A percentile compares a stretch with the other conserved stretches of the same genome.
These are phyloP conservation scores for Vigna reflexopilosa DNA, from an alignment of 306 rosid genomes.

Conservation along the genomic window DNA sequence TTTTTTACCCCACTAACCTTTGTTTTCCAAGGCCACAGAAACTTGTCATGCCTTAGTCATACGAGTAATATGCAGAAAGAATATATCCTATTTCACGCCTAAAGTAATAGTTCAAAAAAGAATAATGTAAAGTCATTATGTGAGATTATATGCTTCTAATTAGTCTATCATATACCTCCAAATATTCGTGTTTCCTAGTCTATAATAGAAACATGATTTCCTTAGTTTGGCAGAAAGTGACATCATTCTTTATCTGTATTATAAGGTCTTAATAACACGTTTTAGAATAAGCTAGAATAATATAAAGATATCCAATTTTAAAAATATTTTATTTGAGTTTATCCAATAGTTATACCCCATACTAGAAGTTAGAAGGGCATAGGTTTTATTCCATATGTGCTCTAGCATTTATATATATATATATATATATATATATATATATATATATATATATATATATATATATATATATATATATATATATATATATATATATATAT, in stretches of 20 bases:
- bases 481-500: not conserved
- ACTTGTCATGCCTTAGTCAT: conserved; percentile 36
- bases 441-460: not conserved
- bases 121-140: not conserved
- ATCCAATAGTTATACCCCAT: not conserved
- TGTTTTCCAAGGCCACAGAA: conserved; percentile 33
- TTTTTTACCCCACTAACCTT: conserved; percentile 35
- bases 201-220: conserved; percentile 3
- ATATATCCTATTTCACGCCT: not conserved
- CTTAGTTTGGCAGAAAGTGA: conserved; percentile 20
- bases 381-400: not conserved
- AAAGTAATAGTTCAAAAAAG: not conserved
- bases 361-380: too few species aligned
- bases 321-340: not conserved
- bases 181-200: not conserved
- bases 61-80: not conserved
- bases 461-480: not conserved
- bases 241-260: not conserved
- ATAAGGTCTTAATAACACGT: not conserved
- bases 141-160: not conserved
- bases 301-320: not conserved
- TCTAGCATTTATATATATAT: not conserved
- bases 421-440: not conserved
- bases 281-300: conserved; percentile 8
- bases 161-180: not conserved